Evolutionary conservation across 441 rosid genomes (phyloP), one percentile per base, ranked within the genome.

Genomic region (Capsella rubella): DNA sequence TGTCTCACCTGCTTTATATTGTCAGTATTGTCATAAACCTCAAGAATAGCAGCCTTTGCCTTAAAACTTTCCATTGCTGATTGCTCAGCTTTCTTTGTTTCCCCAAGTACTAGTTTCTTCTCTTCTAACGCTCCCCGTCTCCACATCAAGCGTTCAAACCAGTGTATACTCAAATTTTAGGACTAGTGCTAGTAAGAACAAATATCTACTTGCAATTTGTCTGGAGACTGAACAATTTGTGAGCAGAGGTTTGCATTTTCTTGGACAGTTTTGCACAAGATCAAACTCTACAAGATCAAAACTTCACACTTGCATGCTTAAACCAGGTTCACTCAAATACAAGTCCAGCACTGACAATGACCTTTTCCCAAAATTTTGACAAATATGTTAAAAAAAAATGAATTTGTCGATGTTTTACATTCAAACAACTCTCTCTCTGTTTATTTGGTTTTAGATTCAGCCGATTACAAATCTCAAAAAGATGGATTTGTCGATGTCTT

Each of bases 181-280:
- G n/a, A n/a, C n/a, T n/a, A n/a, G n/a, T n/a, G n/a, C 68, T 4
- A 3, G 27, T n/a, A 15, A n/a, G n/a, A 78, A 40, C 28, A 60
- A 73, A 47, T 68, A 59, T 34, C n/a, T 49, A 92, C 99, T 98
- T 90, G 97, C 78, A 92, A 78, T 75, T 95, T 95, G 73, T 90
- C 96, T 15, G 99, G 98, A 29, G 99, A 95, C 45, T 95, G 98
- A 78, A 92, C 98, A 71, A 95, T 85, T 83, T 82, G 87, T 46
- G 97, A 85, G 12, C 93, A 87, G 29, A 90, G 83, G 67, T 82
- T 85, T 59, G 91, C 95, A 80, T 92, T 95, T 70, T 89, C 95
- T 83, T 88, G 97, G 39, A 84, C 95, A 71, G 89, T 16, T 86
- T 81, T 89, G 91, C 42, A 89, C 91, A 50, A 95, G 87, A 51